Percentiles rank a stretch among this genome's conserved stretches.
Evolutionary conservation across 805 yeast genomes (phyloP).

Genomic region (Cyberlindnera euphorbiiphila): DNA sequence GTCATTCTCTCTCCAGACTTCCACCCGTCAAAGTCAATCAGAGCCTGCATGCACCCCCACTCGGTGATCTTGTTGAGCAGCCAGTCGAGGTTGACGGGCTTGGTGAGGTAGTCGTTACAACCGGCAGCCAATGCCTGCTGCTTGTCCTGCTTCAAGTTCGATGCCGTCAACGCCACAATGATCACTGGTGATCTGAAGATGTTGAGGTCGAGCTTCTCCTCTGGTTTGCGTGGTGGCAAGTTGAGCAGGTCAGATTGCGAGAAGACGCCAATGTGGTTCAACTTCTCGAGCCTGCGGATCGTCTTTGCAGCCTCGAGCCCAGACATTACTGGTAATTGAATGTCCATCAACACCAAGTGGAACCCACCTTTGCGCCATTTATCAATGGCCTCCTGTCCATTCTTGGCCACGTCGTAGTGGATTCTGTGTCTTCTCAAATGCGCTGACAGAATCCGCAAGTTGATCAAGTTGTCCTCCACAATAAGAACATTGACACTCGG

Average conservation of each 20-base stretch:
- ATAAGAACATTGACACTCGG: slow-evolving; percentile 89
- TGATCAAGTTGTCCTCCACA: slow-evolving; percentile 94
- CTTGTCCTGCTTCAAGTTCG: slow-evolving; percentile 78
- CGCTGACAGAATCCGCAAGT: slow-evolving; percentile 86
- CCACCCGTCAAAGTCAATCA: slow-evolving; percentile 95
- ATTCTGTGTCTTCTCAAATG: slow-evolving; percentile 83
- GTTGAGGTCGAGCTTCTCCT: slow-evolving; percentile 54
- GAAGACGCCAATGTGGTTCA: slow-evolving; percentile 66
- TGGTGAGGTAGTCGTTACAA: slow-evolving; percentile 93
- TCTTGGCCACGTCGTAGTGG: slow-evolving; percentile 80
- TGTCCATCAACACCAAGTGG: slow-evolving; percentile 94
- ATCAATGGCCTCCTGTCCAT: slow-evolving; percentile 92
- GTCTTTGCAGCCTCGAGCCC: slow-evolving; percentile 95
- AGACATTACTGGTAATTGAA: slow-evolving; percentile 92
- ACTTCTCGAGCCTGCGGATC: slow-evolving; percentile 76
- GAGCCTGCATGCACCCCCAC: slow-evolving; percentile 99
- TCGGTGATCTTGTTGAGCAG: slow-evolving; percentile 88
- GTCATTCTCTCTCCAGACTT: slow-evolving; percentile 45
- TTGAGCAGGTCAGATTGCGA: slow-evolving; percentile 25
- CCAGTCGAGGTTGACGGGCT: slow-evolving; percentile 95
- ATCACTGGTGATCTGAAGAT: slow-evolving; percentile 93
- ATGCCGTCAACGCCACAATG: slow-evolving; percentile 94
- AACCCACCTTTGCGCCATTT: slow-evolving; percentile 94
- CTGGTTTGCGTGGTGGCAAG: slow-evolving; percentile 29
- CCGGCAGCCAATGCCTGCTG: slow-evolving; percentile 94